Evolutionary conservation across 1,139 yeast genomes (phyloP).

Genomic region (Scheffersomyces segobiensis): DNA sequence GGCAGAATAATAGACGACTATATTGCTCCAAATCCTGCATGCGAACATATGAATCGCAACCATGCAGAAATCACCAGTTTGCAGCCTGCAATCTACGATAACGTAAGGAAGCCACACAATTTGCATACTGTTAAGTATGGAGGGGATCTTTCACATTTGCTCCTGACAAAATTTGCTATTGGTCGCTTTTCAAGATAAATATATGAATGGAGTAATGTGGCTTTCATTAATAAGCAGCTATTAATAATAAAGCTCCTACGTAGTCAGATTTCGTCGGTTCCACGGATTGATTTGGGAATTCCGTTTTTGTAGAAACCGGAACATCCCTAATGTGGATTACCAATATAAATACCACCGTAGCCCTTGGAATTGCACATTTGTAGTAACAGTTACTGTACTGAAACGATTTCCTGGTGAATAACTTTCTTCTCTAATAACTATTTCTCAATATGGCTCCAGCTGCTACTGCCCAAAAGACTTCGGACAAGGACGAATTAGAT

Average conservation of each 20-base stretch:
- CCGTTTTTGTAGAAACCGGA: not conserved
- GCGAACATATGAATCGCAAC: not conserved
- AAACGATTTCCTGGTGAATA: not conserved
- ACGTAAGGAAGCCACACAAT: not conserved
- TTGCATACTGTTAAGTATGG: not conserved
- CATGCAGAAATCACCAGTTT: not conserved
- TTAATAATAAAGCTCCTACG: no score
- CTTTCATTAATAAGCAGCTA: not conserved
- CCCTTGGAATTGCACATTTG: not conserved
- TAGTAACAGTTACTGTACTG: no score
- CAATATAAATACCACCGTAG: not conserved
- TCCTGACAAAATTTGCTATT: not conserved
- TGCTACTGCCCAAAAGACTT: constrained; percentile 5
- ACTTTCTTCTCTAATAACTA: not conserved
- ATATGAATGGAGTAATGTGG: not conserved
- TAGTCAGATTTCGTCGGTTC: not conserved
- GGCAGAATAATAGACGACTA: not conserved
- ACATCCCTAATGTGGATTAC: not conserved
- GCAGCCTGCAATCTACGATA: not conserved
- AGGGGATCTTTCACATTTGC: no score
- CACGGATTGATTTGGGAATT: not conserved
- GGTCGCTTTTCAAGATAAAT: not conserved
- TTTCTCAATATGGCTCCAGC: constrained; percentile 12
- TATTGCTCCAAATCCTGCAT: not conserved
- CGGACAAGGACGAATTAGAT: constrained; percentile 8